A percentile compares a stretch with the other conserved stretches of the same genome.
These are phyloP conservation scores for Tuber magnatum DNA, from an alignment of 495 filamentous ascomycete genomes.

Conservation along the genomic window DNA sequence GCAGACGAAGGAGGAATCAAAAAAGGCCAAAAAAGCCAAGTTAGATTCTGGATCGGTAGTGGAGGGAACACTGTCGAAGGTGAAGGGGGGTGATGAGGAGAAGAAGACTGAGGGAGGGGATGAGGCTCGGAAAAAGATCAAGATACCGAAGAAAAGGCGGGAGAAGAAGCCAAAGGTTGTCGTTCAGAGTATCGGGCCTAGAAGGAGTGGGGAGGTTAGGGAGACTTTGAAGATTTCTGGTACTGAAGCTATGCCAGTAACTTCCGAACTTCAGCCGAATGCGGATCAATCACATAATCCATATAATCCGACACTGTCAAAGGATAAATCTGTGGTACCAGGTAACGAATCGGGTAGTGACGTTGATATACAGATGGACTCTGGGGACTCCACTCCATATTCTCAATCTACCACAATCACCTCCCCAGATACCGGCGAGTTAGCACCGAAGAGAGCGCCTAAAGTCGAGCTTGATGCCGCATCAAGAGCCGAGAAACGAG, in stretches of 20 bases:
- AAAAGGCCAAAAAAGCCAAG: slow-evolving; percentile 52
- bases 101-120: slow-evolving; percentile 41
- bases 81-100: slow-evolving; percentile 42
- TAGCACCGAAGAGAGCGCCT: slow-evolving; percentile 61
- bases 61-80: slow-evolving; percentile 41
- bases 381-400: slow-evolving; percentile 43
- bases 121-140: slow-evolving; percentile 42
- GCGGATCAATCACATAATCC: slow-evolving; percentile 36
- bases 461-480: slow-evolving; percentile 62
- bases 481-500: slow-evolving; percentile 54
- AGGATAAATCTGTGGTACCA: not conserved
- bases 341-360: slow-evolving; percentile 10
- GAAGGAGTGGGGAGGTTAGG: slow-evolving; percentile 42
- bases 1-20: slow-evolving; percentile 43
- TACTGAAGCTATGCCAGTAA: slow-evolving; percentile 7
- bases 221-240: slow-evolving; percentile 42
- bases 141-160: slow-evolving; percentile 47
- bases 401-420: slow-evolving; percentile 41
- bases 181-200: slow-evolving; percentile 33
- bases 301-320: not conserved
- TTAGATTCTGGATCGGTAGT: slow-evolving; percentile 42
- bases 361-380: slow-evolving; percentile 27
- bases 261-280: not conserved
- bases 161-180: slow-evolving; percentile 43
- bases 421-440: slow-evolving; percentile 13